phyloP scores from a whole-genome alignment of 225 moss, liverwort and hornwort species.

The Bryoerythrophyllum caledonicum region DNA sequence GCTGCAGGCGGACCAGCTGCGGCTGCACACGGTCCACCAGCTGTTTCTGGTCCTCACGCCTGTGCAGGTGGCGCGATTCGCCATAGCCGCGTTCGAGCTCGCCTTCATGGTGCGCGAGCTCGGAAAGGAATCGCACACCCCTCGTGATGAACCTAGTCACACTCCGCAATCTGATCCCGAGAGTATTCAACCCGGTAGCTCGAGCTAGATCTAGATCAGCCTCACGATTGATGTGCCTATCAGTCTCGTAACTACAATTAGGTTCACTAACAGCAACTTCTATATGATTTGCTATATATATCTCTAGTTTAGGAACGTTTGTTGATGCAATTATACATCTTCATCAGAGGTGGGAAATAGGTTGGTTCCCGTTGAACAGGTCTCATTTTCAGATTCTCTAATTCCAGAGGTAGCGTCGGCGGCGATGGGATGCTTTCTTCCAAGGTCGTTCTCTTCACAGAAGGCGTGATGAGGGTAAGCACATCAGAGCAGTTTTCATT shows the following conservation, averaged over 20 bases:
- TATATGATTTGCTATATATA: background rate
- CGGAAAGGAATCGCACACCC: constrained; percentile 21
- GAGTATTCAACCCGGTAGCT: background rate
- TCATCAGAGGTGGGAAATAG: constrained; percentile 18
- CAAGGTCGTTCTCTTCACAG: background rate
- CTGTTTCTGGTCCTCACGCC: constrained; percentile 53
- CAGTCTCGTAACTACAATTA: constrained; percentile 18
- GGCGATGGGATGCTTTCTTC: background rate
- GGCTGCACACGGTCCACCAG: constrained; percentile 52
- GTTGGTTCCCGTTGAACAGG: constrained; percentile 5
- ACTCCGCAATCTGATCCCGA: background rate
- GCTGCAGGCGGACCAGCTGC: constrained; percentile 51
- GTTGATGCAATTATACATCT: constrained; percentile 1
- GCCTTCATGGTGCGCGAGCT: constrained; percentile 42
- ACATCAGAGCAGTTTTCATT: background rate
- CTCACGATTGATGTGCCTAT: constrained; percentile 39
- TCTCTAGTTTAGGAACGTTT: background rate
- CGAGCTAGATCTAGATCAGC: constrained; percentile 6
- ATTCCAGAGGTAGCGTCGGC: background rate
- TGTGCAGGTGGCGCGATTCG: constrained; percentile 44
- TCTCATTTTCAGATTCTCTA: too few species aligned
- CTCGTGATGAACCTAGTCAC: background rate
- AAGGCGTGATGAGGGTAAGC: background rate
- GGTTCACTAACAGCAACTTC: background rate
- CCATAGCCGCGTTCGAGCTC: constrained; percentile 49